Base-by-base conservation (phyloP, 2,329 filamentous ascomycete species). In the Ophiosphaerella narmari region DNA sequence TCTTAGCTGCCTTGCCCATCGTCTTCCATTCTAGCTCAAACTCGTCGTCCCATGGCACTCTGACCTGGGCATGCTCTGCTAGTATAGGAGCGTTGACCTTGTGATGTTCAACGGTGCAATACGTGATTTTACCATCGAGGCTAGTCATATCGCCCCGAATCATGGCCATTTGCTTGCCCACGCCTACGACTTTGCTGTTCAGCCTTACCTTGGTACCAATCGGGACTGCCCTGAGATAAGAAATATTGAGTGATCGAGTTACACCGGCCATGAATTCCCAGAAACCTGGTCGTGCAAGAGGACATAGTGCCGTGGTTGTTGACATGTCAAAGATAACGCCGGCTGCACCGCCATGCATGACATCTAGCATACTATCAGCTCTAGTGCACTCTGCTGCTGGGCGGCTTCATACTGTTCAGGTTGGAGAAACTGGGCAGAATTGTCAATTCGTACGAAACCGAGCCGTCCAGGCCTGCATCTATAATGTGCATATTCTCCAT, bases 201-300 rank as follows among this genome's bases (percentile, higher is more conserved):
- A 82, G 66, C 3, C 74, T 66, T 4, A 82, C 71, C 5, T 66
- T 79, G 5, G 73, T 75, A 1, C 73, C 74, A 14, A 78, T 70
- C 0, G 79, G 79, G 3, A 82, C 74, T 2, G 77, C 77, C 56
- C 74, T 76, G 0, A 82, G 66, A 54, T 81, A 82, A 26, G 75
- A 79, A n/a, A 82, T 75, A 52, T 79, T 80, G 29, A 82, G 65
- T 1, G 74, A 73, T 5, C 80, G 70, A 4, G 79, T 79, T 0
- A 82, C 78, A 4, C 80, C 79, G 1, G 77, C 80, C 44, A 81
- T 68, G 54, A 81, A 81, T 70, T 80, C 75, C 79, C 79, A 82
- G 59, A 74, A 81, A 2, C 76, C 78, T 0, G 77, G 76, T 32
- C 68, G 72, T 5, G 78, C 72, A 11, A 82, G 43, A 1, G 80